Evolutionary conservation across 2,329 filamentous ascomycete species (phyloP).

Genomic region (Peltaster fructicola): DNA sequence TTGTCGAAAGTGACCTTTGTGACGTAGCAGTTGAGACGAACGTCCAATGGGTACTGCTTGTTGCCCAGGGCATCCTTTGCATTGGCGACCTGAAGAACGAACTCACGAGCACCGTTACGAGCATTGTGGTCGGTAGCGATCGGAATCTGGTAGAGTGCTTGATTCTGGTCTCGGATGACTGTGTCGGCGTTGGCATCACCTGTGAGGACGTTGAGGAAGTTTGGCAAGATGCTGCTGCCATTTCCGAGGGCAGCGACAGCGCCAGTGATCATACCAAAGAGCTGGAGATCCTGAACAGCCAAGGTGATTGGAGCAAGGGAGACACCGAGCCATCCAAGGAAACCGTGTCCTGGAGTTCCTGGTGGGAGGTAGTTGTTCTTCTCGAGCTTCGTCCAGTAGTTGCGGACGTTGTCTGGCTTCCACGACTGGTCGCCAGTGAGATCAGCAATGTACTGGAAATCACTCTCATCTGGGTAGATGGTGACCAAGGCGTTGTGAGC

Average conservation of each 20-base stretch:
- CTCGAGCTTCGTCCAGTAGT: conserved; percentile 38
- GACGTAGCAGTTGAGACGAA: conserved; percentile 43
- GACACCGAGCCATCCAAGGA: conserved; percentile 38
- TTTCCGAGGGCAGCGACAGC: conserved; percentile 36
- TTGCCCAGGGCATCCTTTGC: conserved; percentile 32
- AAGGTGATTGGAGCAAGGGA: conserved; percentile 33
- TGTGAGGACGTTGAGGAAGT: conserved; percentile 13
- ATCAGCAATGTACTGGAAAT: conserved; percentile 39
- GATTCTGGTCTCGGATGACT: conserved; percentile 26
- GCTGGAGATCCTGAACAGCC: conserved; percentile 33
- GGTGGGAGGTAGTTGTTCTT: conserved; percentile 32
- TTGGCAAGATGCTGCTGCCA: conserved; percentile 13
- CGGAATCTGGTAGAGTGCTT: conserved; percentile 41
- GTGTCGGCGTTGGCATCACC: conserved; percentile 27
- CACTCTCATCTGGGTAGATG: conserved; percentile 39
- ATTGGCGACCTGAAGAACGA: conserved; percentile 34
- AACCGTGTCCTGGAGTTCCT: conserved; percentile 34
- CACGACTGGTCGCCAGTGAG: conserved; percentile 45
- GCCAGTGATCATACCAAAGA: conserved; percentile 34
- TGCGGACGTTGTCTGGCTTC: conserved; percentile 39
- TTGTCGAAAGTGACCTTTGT: conserved; percentile 50
- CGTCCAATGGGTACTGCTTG: conserved; percentile 38
- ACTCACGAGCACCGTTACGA: conserved; percentile 39
- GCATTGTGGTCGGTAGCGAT: conserved; percentile 29
- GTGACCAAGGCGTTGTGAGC: conserved; percentile 44